Percentiles rank a stretch among this genome's conserved stretches.
Evolutionary conservation across 768 basidiomycete species (phyloP).

Genomic region (Leucocoprinus birnbaumii): DNA sequence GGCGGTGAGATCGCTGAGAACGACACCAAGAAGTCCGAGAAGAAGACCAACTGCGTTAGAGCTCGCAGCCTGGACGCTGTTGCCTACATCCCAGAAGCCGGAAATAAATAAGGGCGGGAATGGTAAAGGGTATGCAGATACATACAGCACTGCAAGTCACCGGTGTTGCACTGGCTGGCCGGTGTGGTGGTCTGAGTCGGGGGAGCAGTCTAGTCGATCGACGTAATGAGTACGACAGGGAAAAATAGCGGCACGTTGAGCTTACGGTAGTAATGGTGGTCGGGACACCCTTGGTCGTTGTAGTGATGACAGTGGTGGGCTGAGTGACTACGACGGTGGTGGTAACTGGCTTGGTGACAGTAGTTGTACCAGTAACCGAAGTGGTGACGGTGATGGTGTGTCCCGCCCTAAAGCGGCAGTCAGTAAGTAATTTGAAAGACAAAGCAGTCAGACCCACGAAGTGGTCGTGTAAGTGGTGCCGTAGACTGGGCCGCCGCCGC

Average conservation of each 20-base stretch:
- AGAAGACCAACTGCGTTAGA: constrained; percentile 17
- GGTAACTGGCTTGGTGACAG: constrained; percentile 11
- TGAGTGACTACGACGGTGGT: background rate
- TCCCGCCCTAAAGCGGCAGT: background rate
- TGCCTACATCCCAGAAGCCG: background rate
- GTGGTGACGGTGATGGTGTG: constrained; percentile 14
- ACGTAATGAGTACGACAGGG: too few species aligned
- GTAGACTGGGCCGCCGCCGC: constrained; percentile 8
- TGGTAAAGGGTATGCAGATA: constrained; percentile 13
- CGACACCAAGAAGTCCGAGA: constrained; percentile 29
- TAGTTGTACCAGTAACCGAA: background rate
- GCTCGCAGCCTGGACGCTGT: constrained; percentile 14
- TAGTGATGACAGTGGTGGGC: constrained; percentile 9
- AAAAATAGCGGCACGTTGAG: background rate
- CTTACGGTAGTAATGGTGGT: constrained; percentile 13
- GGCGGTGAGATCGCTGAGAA: constrained; percentile 20
- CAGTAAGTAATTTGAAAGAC: background rate
- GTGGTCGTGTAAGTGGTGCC: constrained; percentile 6
- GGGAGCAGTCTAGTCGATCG: constrained; percentile 14
- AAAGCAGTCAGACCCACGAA: background rate
- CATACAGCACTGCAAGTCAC: constrained; percentile 25
- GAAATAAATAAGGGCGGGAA: constrained; percentile 6
- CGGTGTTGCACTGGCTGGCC: constrained; percentile 28
- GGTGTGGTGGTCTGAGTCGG: constrained; percentile 18
- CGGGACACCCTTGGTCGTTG: constrained; percentile 12